A percentile compares a stretch with the other conserved stretches of the same genome.
Conservation (phyloP, 1,139 yeast species). For the Lodderomyces metapsilosis region DNA sequence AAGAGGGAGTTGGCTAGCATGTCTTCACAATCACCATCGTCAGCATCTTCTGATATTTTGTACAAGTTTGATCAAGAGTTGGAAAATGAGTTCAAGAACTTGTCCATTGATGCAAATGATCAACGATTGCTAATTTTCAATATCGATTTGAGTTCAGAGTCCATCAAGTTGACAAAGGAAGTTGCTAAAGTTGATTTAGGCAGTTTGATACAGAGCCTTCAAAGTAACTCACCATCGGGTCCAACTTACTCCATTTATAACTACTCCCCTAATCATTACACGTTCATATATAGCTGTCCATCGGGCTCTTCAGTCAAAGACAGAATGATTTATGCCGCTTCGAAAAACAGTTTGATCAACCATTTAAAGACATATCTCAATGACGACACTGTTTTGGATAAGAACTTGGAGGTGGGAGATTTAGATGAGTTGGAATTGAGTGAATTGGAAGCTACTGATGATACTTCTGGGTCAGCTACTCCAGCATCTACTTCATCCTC, state of each 20-base stretch:
- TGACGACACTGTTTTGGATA: slow-evolving; percentile 26
- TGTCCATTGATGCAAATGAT: slow-evolving; percentile 13
- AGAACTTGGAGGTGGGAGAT: slow-evolving; percentile 66
- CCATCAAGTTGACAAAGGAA: slow-evolving; percentile 20
- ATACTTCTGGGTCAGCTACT: slow-evolving; percentile 11
- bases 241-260: slow-evolving; percentile 62
- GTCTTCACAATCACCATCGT: slow-evolving; percentile 13
- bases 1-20: slow-evolving; percentile 38
- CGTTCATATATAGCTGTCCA: slow-evolving; percentile 86
- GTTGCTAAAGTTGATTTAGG: slow-evolving; percentile 17
- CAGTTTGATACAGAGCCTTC: slow-evolving; percentile 23
- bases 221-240: slow-evolving; percentile 10
- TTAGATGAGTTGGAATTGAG: slow-evolving; percentile 57
- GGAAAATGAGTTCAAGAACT: slow-evolving; percentile 21
- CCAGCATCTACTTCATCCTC: slow-evolving; percentile 10
- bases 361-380: slow-evolving; percentile 37
- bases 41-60: slow-evolving; percentile 20
- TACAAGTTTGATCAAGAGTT: slow-evolving; percentile 29
- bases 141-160: slow-evolving; percentile 31
- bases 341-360: slow-evolving; percentile 64
- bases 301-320: slow-evolving; percentile 87
- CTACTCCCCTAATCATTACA: slow-evolving; percentile 26
- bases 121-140: slow-evolving; percentile 28
- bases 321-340: slow-evolving; percentile 89
- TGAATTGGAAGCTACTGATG: slow-evolving; percentile 21